These are phyloP conservation scores for Gossypium herbaceum DNA, from an alignment of 345 rosid genomes.

Conservation along the genomic window DNA sequence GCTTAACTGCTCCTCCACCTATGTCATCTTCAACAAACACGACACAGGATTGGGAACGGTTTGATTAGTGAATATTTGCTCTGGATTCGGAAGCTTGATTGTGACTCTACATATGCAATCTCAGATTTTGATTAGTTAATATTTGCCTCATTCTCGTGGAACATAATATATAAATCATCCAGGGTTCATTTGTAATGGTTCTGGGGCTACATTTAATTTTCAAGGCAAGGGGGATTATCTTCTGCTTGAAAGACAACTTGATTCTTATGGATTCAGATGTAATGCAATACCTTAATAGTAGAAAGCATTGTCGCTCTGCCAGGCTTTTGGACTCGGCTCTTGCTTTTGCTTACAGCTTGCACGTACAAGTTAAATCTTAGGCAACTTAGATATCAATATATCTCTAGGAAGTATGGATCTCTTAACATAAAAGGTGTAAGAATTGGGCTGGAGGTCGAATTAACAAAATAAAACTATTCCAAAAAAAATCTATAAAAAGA, in stretches of 20 bases:
- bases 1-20: conserved; percentile 61
- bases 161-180: background rate
- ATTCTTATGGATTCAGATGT: conserved; percentile 5
- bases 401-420: too few relatives aligned
- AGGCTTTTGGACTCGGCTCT: too few relatives aligned
- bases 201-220: background rate
- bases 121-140: conserved; percentile 28
- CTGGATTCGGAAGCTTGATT: conserved; percentile 59
- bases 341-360: too few relatives aligned
- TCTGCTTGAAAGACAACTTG: background rate
- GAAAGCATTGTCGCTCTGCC: too few relatives aligned
- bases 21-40: conserved; percentile 43
- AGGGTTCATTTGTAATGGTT: background rate
- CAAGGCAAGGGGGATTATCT: background rate
- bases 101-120: conserved; percentile 51
- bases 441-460: too few relatives aligned
- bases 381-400: too few relatives aligned
- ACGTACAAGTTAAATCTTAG: too few relatives aligned
- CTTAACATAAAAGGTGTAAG: too few relatives aligned
- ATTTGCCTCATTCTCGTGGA: conserved; percentile 10
- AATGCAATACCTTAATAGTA: background rate
- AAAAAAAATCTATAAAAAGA: too few relatives aligned
- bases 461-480: too few relatives aligned
- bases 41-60: conserved; percentile 70
- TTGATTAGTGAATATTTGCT: conserved; percentile 40